phyloP scores from a whole-genome alignment of 2,329 filamentous ascomycete genomes.

The Stagonosporopsis cucurbitacearum region DNA sequence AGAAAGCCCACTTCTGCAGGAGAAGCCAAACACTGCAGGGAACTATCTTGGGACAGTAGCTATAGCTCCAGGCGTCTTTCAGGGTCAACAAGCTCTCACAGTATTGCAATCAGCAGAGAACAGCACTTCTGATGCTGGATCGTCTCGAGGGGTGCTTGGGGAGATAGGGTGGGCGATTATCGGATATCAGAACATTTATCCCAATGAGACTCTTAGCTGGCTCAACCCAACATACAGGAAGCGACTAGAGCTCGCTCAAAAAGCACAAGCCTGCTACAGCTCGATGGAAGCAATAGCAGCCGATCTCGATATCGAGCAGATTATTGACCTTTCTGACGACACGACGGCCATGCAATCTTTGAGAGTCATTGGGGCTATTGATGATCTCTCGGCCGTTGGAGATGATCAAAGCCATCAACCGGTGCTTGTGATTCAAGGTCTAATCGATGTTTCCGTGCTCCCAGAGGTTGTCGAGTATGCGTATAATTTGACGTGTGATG shows the following conservation, averaged over 20 bases:
- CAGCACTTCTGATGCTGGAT: not conserved
- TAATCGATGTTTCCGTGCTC: not conserved
- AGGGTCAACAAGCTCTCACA: not conserved
- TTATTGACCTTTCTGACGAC: not conserved
- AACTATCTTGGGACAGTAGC: constrained; percentile 2
- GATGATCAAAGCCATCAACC: not conserved
- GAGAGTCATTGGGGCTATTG: not conserved
- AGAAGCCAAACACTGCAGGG: not conserved
- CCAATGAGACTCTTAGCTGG: constrained; percentile 1
- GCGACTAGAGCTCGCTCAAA: constrained; percentile 2
- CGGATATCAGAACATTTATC: not conserved
- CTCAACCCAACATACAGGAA: not conserved
- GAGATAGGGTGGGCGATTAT: constrained; percentile 3
- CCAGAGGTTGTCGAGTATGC: constrained; percentile 6
- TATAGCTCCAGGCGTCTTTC: constrained; percentile 8
- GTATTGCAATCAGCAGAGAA: not conserved
- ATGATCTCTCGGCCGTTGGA: not conserved
- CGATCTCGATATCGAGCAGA: not conserved
- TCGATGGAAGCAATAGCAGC: constrained; percentile 3
- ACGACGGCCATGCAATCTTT: not conserved
- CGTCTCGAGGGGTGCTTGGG: not conserved
- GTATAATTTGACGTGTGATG: not conserved
- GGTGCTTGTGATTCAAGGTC: not conserved
- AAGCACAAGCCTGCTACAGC: constrained; percentile 3
- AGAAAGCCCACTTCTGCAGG: not conserved